Evolutionary conservation across 2,329 filamentous ascomycete species (phyloP), one percentile per base, ranked within the genome.

Genomic region (Neonectria neomacrospora): DNA sequence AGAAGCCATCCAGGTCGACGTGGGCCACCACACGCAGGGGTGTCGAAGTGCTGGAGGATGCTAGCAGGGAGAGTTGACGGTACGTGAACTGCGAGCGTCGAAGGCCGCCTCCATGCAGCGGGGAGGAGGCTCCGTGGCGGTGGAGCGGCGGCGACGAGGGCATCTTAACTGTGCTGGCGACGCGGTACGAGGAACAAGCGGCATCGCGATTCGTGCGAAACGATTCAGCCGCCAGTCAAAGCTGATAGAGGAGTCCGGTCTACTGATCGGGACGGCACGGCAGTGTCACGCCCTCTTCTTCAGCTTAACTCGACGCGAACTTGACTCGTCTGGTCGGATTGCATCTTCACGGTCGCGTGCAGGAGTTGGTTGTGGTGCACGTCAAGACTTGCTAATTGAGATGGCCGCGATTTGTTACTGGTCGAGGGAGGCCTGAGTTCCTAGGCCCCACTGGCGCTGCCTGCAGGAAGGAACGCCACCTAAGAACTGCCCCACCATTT

Each of bases 1-100:
- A 99, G 80, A 99, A 99, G 41, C 95, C 95, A 86, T 99, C 96
- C 63, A 99, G 89, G 74, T 99, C 96, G 67, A 98, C 89, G 77
- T 97, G 94, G 7, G 93, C 93, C 70, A 97, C 88, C 28, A 96
- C 91, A 48, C 96, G 90, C 37, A 99, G 84, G 1, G 95, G 95
- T 54, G 88, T 93, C 9, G 88, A 88, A 0, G 90, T 84, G 34
- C 88, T 89, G 69, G 86, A 93, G 10, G 89, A 85, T 7, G 90
- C 87, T 61, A 98, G 86, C 67, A 94, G 90, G 34, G 88, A 84
- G 16, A 98, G 85, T 57, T 98, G 90, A 64, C 91, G 92, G 76
- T 92, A 93, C 3, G 93, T 97, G 80, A 96, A 98, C 61, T 85
- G 86, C 16, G 94, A 97, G 48, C 80, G 81, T 50, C 75, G 76